phyloP scores from a whole-genome alignment of 768 basidiomycete species.

The Floccularia luteovirens region DNA sequence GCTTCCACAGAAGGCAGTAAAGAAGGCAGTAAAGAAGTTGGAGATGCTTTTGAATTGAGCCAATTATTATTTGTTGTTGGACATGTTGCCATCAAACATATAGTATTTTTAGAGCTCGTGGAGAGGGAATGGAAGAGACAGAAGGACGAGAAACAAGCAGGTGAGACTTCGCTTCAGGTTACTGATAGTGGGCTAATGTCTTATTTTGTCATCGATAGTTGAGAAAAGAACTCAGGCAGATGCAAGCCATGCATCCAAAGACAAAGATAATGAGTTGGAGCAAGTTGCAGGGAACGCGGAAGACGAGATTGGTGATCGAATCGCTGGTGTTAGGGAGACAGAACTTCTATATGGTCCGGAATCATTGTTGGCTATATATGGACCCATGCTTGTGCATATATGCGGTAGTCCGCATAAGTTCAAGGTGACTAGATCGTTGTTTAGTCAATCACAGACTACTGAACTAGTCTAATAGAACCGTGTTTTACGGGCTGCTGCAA shows the following conservation, averaged over 20 bases:
- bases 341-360: conserved; percentile 82
- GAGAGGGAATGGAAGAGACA: conserved; percentile 96
- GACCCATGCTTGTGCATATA: conserved; percentile 85
- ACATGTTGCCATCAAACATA: conserved; percentile 96
- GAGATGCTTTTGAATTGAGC: conserved; percentile 82
- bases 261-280: conserved; percentile 86
- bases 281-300: conserved; percentile 97
- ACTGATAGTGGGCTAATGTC: too few species aligned
- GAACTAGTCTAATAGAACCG: conserved; percentile 50
- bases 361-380: conserved; percentile 79
- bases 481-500: conserved; percentile 80
- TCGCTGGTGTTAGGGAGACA: conserved; percentile 75
- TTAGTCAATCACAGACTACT: conserved; percentile 2
- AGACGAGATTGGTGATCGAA: conserved; percentile 94
- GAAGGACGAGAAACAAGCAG: conserved; percentile 70
- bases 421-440: conserved; percentile 47
- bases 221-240: too few species aligned
- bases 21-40: conserved; percentile 49
- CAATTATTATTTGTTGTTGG: conserved; percentile 96
- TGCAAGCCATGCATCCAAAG: conserved; percentile 42
- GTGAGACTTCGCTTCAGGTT: conserved; percentile 21
- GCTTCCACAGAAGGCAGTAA: conserved; percentile 14
- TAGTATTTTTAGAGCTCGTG: conserved; percentile 91
- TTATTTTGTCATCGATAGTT: too few species aligned
- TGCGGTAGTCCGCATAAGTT: conserved; percentile 87